Evolutionary conservation across 2,329 filamentous ascomycete species (phyloP).

Genomic region (Periconia macrospinosa): DNA sequence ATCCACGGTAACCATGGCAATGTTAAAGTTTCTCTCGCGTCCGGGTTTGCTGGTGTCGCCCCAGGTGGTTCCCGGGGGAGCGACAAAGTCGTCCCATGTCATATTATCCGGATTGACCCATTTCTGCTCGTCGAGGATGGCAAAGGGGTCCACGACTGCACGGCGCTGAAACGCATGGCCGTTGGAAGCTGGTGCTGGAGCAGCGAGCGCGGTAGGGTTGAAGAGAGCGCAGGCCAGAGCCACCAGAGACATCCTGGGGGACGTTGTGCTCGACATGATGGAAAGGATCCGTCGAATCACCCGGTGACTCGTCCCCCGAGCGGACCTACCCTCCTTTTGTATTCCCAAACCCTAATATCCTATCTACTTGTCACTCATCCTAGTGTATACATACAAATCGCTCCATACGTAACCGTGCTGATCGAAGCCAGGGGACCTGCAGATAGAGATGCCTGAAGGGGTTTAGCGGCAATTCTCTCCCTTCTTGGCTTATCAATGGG

Average conservation of each 20-base stretch:
- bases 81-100: slow-evolving; percentile 55
- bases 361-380: background rate
- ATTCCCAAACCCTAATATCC: background rate
- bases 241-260: slow-evolving; percentile 14
- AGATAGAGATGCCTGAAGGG: slow-evolving; percentile 26
- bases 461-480: slow-evolving; percentile 12
- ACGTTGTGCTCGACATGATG: slow-evolving; percentile 9
- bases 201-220: slow-evolving; percentile 14
- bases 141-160: slow-evolving; percentile 47
- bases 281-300: background rate
- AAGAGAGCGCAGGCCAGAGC: slow-evolving; percentile 19
- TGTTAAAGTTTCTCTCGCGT: slow-evolving; percentile 57
- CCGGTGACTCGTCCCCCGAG: background rate
- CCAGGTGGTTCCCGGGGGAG: slow-evolving; percentile 54
- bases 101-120: slow-evolving; percentile 59
- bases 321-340: slow-evolving; percentile 2
- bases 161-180: slow-evolving; percentile 5
- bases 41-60: slow-evolving; percentile 49
- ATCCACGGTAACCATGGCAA: slow-evolving; percentile 57
- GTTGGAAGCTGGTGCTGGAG: slow-evolving; percentile 11
- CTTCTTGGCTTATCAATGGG: slow-evolving; percentile 24
- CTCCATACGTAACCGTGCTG: slow-evolving; percentile 16
- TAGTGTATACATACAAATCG: background rate
- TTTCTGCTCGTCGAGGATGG: slow-evolving; percentile 54
- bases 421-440: slow-evolving; percentile 13